Percentiles rank a stretch among this genome's conserved stretches.
These are phyloP conservation scores for Chlamydomonas reinhardtii DNA, from an alignment of 163 green algal species.

Conservation along the genomic window DNA sequence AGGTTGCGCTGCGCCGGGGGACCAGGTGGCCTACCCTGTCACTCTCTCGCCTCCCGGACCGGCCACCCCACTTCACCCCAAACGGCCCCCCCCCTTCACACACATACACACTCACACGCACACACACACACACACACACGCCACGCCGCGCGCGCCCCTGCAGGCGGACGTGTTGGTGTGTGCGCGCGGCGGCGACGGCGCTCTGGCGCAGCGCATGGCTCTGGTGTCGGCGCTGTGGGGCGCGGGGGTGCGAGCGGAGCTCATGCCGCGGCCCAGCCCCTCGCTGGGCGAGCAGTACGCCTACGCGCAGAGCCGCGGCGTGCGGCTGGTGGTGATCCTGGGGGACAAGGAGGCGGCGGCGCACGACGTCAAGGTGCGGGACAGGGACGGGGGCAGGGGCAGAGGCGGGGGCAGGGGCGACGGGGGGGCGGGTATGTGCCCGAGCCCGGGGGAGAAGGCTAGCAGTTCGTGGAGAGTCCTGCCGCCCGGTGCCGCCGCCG, in stretches of 20 bases:
- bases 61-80: no score
- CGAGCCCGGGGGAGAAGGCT: no score
- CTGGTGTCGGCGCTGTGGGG: constrained; percentile 82
- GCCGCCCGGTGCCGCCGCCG: no score
- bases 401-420: background rate
- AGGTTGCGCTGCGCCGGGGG: no score
- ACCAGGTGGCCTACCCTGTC: no score
- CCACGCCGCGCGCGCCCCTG: no score
- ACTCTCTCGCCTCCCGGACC: no score
- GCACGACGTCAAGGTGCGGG: constrained; percentile 36
- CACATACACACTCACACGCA: no score
- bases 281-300: constrained; percentile 85
- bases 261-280: constrained; percentile 74
- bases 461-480: no score
- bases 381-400: background rate
- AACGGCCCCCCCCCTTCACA: no score
- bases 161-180: constrained; percentile 84
- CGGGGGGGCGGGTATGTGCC: background rate
- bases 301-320: constrained; percentile 75
- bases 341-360: constrained; percentile 50
- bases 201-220: constrained; percentile 81
- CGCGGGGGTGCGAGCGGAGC: constrained; percentile 77
- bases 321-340: constrained; percentile 86
- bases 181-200: constrained; percentile 71
- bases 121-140: no score